Evolutionary conservation across 2,329 filamentous ascomycete species (phyloP).

Genomic region (Ophiocordyceps camponoti-leonardi): DNA sequence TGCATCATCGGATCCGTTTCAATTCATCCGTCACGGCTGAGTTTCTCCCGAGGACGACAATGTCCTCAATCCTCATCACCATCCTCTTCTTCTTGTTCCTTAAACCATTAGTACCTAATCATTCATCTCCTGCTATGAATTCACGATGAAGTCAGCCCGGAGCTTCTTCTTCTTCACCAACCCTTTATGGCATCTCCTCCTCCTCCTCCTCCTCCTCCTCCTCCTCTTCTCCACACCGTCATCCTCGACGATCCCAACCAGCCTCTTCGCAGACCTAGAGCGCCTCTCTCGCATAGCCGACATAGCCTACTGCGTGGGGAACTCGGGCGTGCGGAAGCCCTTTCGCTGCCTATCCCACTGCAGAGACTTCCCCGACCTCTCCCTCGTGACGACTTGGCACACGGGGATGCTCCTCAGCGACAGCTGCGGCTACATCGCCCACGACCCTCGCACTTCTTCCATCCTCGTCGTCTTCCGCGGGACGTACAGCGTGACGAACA

Average conservation of each 20-base stretch:
- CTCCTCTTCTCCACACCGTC: background rate
- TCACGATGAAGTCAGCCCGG: background rate
- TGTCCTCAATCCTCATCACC: too few relatives aligned
- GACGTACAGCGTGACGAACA: conserved; percentile 86
- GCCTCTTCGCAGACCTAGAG: conserved; percentile 67
- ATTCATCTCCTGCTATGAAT: too few relatives aligned
- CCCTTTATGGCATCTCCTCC: background rate
- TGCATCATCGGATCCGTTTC: too few relatives aligned
- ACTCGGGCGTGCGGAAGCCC: conserved; percentile 62
- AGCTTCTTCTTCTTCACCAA: background rate
- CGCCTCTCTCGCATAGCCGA: conserved; percentile 84
- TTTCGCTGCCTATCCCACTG: conserved; percentile 79
- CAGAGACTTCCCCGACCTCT: conserved; percentile 62
- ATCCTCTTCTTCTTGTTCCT: too few relatives aligned
- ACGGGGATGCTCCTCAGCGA: conserved; percentile 76
- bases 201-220: too few relatives aligned
- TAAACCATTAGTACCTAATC: too few relatives aligned
- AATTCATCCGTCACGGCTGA: too few relatives aligned
- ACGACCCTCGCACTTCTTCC: conserved; percentile 44
- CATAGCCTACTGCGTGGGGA: conserved; percentile 84
- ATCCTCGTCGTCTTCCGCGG: conserved; percentile 85
- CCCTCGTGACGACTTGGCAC: conserved; percentile 74
- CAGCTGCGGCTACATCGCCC: conserved; percentile 81
- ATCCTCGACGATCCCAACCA: conserved; percentile 29
- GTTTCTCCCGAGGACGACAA: too few relatives aligned